Evolutionary conservation across 2,329 filamentous ascomycete species (phyloP).

Genomic region (Ophiocordyceps australis): DNA sequence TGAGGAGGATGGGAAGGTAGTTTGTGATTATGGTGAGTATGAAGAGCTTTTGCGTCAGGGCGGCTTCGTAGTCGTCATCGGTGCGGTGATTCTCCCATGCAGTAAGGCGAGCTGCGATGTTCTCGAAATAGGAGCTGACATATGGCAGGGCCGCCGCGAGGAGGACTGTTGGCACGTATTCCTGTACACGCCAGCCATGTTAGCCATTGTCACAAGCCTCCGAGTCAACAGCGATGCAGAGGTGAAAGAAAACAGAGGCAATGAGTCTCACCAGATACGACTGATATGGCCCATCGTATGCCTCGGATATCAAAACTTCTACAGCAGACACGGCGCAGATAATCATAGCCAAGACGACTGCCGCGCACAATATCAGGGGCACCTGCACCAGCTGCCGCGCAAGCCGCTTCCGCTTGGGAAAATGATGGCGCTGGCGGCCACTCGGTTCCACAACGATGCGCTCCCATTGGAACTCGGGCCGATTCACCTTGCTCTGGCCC

Average conservation of each 20-base stretch:
- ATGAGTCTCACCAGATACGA: conserved; percentile 35
- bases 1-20: conserved; percentile 58
- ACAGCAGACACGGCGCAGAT: conserved; percentile 55
- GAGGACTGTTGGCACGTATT: conserved; percentile 55
- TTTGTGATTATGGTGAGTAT: conserved; percentile 67
- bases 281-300: conserved; percentile 54
- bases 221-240: too few relatives aligned
- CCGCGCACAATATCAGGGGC: conserved; percentile 45
- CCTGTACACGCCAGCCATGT: conserved; percentile 17
- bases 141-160: conserved; percentile 50
- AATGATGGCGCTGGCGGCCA: conserved; percentile 42
- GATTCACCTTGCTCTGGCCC: conserved; percentile 44
- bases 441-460: conserved; percentile 42
- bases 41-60: conserved; percentile 57
- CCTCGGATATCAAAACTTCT: conserved; percentile 58
- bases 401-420: conserved; percentile 46
- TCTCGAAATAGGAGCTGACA: conserved; percentile 43
- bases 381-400: conserved; percentile 48
- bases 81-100: conserved; percentile 64
- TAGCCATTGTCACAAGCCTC: too few relatives aligned
- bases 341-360: conserved; percentile 40
- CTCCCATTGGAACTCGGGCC: conserved; percentile 46
- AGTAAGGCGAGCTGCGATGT: conserved; percentile 43
- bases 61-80: conserved; percentile 46
- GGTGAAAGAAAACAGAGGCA: accelerated